phyloP scores from a whole-genome alignment of 441 rosid genomes.

The Aquilaria agallochum region DNA sequence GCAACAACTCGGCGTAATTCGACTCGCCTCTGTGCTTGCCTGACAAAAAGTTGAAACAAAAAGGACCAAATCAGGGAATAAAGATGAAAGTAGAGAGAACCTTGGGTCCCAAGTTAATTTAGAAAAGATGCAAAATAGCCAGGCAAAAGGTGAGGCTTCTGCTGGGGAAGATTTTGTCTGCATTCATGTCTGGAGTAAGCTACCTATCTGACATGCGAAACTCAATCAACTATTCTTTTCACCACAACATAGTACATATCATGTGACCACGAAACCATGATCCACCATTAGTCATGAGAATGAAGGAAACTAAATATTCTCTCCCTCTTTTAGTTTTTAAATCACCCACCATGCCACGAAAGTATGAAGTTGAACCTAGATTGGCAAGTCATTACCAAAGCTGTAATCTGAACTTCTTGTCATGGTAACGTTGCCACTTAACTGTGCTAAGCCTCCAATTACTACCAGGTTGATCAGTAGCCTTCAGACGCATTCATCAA shows the following conservation, averaged over 20 bases:
- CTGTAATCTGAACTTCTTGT: constrained; percentile 1
- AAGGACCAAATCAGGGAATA: constrained; percentile 20
- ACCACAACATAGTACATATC: too few relatives aligned
- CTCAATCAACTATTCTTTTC: not conserved
- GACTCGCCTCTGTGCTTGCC: too few relatives aligned
- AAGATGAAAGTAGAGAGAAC: constrained; percentile 30
- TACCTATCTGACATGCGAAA: not conserved
- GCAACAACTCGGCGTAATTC: too few relatives aligned
- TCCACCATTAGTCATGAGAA: constrained; percentile 26
- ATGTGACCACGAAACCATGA: constrained; percentile 14
- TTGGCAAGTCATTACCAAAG: not conserved
- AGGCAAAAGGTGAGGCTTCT: constrained; percentile 2
- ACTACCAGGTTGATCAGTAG: constrained; percentile 14
- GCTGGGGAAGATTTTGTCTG: too few relatives aligned
- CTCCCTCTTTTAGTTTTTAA: constrained; percentile 23
- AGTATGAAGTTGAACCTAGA: not conserved
- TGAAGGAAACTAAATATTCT: constrained; percentile 42
- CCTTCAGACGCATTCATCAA: constrained; percentile 19
- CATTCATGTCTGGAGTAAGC: too few relatives aligned
- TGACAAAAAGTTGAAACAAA: constrained; percentile 8
- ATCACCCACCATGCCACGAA: constrained; percentile 7
- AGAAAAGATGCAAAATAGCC: constrained; percentile 8
- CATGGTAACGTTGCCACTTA: constrained; percentile 38
- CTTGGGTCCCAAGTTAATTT: constrained; percentile 34
- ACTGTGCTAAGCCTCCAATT: constrained; percentile 14